Base-by-base conservation (phyloP, 495 filamentous ascomycete genomes). In the Pyronema omphalodes region DNA sequence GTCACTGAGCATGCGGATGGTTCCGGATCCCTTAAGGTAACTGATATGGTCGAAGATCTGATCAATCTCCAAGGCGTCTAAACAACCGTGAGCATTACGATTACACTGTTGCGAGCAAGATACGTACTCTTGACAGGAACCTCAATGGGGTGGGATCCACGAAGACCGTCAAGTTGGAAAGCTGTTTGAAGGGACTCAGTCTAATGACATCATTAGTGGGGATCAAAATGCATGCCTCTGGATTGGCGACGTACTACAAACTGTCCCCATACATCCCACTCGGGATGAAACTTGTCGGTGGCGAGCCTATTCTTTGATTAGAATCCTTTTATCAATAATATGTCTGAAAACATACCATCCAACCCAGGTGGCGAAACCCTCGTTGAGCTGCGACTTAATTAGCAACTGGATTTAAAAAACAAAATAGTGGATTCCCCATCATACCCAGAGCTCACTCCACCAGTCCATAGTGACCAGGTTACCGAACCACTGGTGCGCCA, bases 401-500 rank as follows among this genome's bases (percentile, higher is more conserved):
- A 41, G 39, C 15, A 12, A 41, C 8, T 8, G 37, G 37, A 40
- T n/a, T 7, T 40, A n/a, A n/a, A 7, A 40, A n/a, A 40, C 37
- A n/a, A 40, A n/a, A n/a, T 7, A 40, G 37, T 8, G 37, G n/a
- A n/a, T n/a, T n/a, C n/a, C n/a, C n/a, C 39, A 41, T 12, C 39
- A 2, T 41, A 17, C 39, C 89, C 91, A 98, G 18, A 98, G 74
- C 67, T 93, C 91, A 65, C 83, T 88, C 91, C 91, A 95, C 77
- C 77, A 81, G 58, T 81, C 77, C 82, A 86, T 86, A 12, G 82
- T 86, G 17, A 95, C 91, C 14, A 95, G 77, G 65, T 98, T 94
- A 34, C 91, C 91, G 63, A 95, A 98, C 91, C 91, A 98, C 70
- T 96, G 91, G 67, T 98, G 91, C 33, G 91, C 91, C 44, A 98